Evolutionary conservation across 352 stramenopile species (phyloP), one percentile per base, ranked within the genome.

Genomic region (Blastocystis sp.): DNA sequence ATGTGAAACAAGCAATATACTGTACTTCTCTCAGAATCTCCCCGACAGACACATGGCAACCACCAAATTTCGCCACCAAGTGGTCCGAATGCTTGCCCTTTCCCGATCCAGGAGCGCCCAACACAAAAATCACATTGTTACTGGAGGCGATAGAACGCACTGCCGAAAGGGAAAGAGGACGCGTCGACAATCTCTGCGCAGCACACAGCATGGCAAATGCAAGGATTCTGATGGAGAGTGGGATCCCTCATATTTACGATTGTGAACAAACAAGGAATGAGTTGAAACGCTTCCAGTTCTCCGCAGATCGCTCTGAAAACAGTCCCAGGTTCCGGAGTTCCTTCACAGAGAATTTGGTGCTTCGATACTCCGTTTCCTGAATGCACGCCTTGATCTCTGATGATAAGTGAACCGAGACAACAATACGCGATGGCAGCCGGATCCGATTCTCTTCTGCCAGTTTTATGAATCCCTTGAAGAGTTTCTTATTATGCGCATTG

Each of bases 61-160:
- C 69, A 27, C 69, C 69, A 51, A 81, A 81, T 42, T 81, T 61
- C 48, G 27, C 38, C 0, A 65, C 69, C n/a, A 81, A 42, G 40
- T 81, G 69, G 4, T 81, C 69, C 4, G 69, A 81, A n/a, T 81
- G 69, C 46, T 81, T 81, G 61, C 69, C 69, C 51, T 81, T 81
- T 46, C 69, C 69, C 29, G 69, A 81, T 1, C 69, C 69, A 18
- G 69, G 69, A 6, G 69, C 69, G 29, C 69, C 69, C 2, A 81
- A 29, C 9, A 81, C 69, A 81, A 81, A 81, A 24, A 81, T 61
- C 16, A 81, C 69, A 61, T 81, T 81, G 46, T 57, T 57, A 44
- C 21, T 48, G 9, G 69, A 63, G 21, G 69, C 42, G 42, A 81
- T 36, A 32, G 40, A 48, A 48, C 69, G 69, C 4, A 34, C 18